Conservation (phyloP, 805 yeast genomes). For the Metschnikowia gelsemii region DNA sequence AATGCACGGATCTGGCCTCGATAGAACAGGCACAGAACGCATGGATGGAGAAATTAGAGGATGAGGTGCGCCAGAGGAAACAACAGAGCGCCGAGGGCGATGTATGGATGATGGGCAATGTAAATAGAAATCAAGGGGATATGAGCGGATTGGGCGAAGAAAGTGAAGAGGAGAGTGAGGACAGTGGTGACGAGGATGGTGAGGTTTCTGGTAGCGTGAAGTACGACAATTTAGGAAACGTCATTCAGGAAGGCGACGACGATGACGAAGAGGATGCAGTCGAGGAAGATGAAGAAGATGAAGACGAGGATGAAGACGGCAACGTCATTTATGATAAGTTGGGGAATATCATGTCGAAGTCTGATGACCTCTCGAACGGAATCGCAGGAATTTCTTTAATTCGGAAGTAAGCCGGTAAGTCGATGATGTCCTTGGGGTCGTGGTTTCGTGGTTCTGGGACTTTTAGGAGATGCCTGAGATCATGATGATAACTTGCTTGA, state of each 20-base stretch:
- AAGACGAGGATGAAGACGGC: slow-evolving; percentile 19
- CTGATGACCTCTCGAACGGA: not conserved
- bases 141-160: not conserved
- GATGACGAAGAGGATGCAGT: slow-evolving; percentile 17
- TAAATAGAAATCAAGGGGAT: slow-evolving; percentile 46
- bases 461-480: too few relatives aligned
- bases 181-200: not conserved
- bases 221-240: slow-evolving; percentile 18
- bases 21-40: slow-evolving; percentile 68
- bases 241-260: slow-evolving; percentile 20
- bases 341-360: slow-evolving; percentile 22
- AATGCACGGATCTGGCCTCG: slow-evolving; percentile 79
- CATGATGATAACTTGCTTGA: too few relatives aligned
- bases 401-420: not conserved
- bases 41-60: slow-evolving; percentile 69
- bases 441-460: too few relatives aligned
- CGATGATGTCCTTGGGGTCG: too few relatives aligned
- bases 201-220: slow-evolving; percentile 8
- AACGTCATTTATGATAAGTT: slow-evolving; percentile 21
- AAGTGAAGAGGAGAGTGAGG: not conserved
- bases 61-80: slow-evolving; percentile 63
- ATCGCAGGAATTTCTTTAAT: slow-evolving; percentile 1
- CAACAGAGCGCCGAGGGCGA: slow-evolving; percentile 54
- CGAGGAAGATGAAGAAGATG: slow-evolving; percentile 17
- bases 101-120: slow-evolving; percentile 77